These are phyloP conservation scores for Moniliophthora roreri DNA, from an alignment of 1,284 basidiomycete genomes.

Conservation along the genomic window DNA sequence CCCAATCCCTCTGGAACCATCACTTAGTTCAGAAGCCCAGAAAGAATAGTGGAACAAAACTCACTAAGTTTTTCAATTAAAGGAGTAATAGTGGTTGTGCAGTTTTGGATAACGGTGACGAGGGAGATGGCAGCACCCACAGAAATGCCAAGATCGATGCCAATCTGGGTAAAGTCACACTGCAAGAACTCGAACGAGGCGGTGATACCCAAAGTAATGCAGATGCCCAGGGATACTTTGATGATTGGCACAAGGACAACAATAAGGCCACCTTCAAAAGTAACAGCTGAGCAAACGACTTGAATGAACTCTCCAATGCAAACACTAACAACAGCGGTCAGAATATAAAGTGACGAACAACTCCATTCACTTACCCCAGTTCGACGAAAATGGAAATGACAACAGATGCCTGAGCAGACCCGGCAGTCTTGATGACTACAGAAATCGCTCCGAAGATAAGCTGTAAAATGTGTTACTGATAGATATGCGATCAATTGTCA, in stretches of 20 bases:
- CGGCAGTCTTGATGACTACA: constrained; percentile 2
- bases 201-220: background rate
- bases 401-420: background rate
- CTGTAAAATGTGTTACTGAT: background rate
- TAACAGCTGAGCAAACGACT: background rate
- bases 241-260: background rate
- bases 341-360: background rate
- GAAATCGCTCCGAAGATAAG: background rate
- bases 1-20: background rate
- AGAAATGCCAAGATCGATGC: background rate
- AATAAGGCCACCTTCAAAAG: background rate
- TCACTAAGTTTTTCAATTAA: background rate
- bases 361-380: background rate
- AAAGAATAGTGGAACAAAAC: background rate
- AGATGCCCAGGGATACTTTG: background rate
- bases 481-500: too few species aligned
- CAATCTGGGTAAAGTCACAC: background rate
- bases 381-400: constrained; percentile 4
- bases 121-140: background rate
- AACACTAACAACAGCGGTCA: background rate
- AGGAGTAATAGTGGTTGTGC: background rate
- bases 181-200: constrained; percentile 1
- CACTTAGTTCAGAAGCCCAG: background rate
- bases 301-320: constrained; percentile 1
- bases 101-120: background rate